Evolutionary conservation across 2,329 filamentous ascomycete species (phyloP), one percentile per base, ranked within the genome.

Genomic region (Herpotrichia juniperi): DNA sequence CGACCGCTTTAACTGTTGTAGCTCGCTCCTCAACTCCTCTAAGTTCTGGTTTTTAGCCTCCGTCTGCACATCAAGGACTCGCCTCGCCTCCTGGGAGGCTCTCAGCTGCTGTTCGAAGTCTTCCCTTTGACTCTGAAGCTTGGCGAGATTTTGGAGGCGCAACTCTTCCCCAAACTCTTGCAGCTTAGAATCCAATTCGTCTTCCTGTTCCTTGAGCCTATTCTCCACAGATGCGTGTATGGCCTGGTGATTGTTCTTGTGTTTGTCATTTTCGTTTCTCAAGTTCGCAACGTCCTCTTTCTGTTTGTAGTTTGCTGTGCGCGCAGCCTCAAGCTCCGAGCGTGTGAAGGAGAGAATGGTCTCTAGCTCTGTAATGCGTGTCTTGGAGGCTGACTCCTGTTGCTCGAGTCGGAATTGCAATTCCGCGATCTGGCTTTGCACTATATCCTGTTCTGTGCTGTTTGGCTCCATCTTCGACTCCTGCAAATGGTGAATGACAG

Each of bases 281-380:
- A 70, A 25, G 1, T 19, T 49, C 1, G 54, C 40, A 8, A 67
- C 47, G 19, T 45, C 56, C 11, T 68, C 67, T 31, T 66, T 67
- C 22, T 71, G 63, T 48, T 59, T 67, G 59, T 69, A 69, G 30
- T 59, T 63, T 24, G 68, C 66, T 2, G 56, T 58, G 6, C 68
- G 66, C 11, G 64, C 49, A 24, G 52, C 52, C 14, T 72, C 69
- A 2, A 72, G 59, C 43, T 73, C 71, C 3, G 62, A 62, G 4
- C 65, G 64, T 8, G 69, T 71, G 48, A 65, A 73, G 1, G 66
- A 59, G 8, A 72, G 58, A 11, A 72, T 62, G 2, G 71, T 71
- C 40, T 72, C 69, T 25, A 73, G 65, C 45, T 73, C 67, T 2
- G 62, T 66, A 24, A 72, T 71, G 32, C 69, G 67, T 12, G 62